phyloP scores from a whole-genome alignment of 106 monocot genomes.

The Platanthera zijinensis region DNA sequence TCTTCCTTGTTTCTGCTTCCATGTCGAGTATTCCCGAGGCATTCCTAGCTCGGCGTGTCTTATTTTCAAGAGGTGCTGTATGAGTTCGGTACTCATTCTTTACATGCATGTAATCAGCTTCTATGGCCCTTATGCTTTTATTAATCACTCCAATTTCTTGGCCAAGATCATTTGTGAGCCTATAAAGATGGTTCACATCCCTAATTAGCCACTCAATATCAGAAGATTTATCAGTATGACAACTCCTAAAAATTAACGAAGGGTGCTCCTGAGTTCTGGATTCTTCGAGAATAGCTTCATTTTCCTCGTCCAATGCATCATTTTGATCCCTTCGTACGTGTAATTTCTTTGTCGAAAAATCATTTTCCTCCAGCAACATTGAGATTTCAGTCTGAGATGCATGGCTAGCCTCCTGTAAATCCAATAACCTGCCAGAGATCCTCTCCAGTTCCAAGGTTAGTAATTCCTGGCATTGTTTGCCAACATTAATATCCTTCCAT shows the following conservation, averaged over 20 bases:
- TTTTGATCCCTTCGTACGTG: conserved; percentile 20
- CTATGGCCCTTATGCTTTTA: conserved; percentile 18
- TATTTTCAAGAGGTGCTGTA: conserved; percentile 10
- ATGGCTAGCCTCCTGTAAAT: conserved; percentile 21
- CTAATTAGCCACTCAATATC: conserved; percentile 21
- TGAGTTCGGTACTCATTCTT: conserved; percentile 17
- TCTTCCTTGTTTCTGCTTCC: conserved; percentile 8
- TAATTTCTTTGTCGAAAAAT: conserved; percentile 16
- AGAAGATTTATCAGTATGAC: conserved; percentile 25
- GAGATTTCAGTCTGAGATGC: conserved; percentile 23
- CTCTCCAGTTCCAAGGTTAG: conserved; percentile 18
- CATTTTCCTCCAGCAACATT: conserved; percentile 37
- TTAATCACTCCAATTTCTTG: conserved; percentile 24
- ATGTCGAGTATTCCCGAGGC: conserved; percentile 6
- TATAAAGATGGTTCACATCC: conserved; percentile 14
- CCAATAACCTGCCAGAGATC: conserved; percentile 14
- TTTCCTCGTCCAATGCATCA: conserved; percentile 29
- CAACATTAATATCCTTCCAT: conserved; percentile 15
- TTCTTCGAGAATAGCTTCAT: conserved; percentile 23
- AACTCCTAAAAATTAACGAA: conserved; percentile 25
- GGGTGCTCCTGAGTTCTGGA: conserved; percentile 32
- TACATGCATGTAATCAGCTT: conserved; percentile 23
- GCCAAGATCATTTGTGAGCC: conserved; percentile 18
- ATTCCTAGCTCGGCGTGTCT: conserved; percentile 17
- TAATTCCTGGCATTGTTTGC: conserved; percentile 12